Percentiles rank a stretch among this genome's conserved stretches.
These are phyloP conservation scores for Saccharomycopsis vini DNA, from an alignment of 805 yeast genomes.

Conservation along the genomic window DNA sequence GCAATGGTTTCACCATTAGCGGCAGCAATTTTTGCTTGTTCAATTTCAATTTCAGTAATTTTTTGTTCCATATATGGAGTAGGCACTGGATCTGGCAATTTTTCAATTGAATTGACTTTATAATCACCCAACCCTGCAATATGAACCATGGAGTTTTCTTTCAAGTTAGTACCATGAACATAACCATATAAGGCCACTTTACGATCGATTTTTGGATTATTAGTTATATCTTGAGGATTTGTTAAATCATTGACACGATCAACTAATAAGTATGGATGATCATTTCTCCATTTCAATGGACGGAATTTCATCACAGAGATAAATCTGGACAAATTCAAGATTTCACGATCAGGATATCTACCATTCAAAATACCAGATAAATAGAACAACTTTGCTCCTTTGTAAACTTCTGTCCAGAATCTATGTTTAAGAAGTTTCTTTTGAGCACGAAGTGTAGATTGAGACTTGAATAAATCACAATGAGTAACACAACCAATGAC, in stretches of 20 bases:
- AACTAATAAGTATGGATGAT: constrained; percentile 87
- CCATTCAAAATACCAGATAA: constrained; percentile 94
- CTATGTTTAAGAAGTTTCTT: constrained; percentile 88
- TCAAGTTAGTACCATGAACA: constrained; percentile 83
- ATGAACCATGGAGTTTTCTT: constrained; percentile 67
- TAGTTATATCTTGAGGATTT: constrained; percentile 66
- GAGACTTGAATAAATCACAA: constrained; percentile 85
- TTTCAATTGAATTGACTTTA: constrained; percentile 66
- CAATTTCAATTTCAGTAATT: constrained; percentile 73
- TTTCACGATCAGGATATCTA: constrained; percentile 95
- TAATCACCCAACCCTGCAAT: constrained; percentile 95
- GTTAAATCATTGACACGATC: constrained; percentile 92
- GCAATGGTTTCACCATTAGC: constrained; percentile 48
- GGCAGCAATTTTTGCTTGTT: constrained; percentile 56
- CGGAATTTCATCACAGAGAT: constrained; percentile 96
- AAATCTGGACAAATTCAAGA: constrained; percentile 82
- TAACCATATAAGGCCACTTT: constrained; percentile 90
- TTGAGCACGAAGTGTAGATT: constrained; percentile 79
- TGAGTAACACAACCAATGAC: constrained; percentile 94
- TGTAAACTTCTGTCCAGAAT: constrained; percentile 98
- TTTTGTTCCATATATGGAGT: constrained; percentile 88
- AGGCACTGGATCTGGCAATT: constrained; percentile 97
- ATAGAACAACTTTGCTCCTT: constrained; percentile 93
- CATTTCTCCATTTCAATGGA: constrained; percentile 99
- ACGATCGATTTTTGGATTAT: constrained; percentile 77